These are phyloP conservation scores for Saksenaea oblongispora DNA, from an alignment of 371 early-diverging fungal genomes.

Conservation along the genomic window DNA sequence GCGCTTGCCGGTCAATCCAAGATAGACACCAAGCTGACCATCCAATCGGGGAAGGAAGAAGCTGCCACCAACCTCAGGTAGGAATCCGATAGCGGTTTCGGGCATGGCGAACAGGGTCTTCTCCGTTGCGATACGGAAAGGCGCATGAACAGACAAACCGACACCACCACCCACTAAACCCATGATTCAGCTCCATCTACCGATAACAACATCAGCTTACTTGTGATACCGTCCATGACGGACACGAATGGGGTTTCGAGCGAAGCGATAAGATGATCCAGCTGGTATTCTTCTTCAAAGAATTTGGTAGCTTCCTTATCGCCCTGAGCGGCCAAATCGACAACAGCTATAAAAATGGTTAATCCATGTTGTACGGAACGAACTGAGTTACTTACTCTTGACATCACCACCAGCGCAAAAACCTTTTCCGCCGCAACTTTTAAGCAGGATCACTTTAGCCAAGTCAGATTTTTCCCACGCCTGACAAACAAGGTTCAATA, in stretches of 20 bases:
- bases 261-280: conserved; percentile 92
- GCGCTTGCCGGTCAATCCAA: conserved; percentile 89
- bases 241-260: conserved; percentile 85
- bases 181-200: neutral
- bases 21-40: conserved; percentile 89
- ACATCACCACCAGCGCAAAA: conserved; percentile 99
- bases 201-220: conserved; percentile 45
- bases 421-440: conserved; percentile 74
- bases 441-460: conserved; percentile 85
- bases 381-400: conserved; percentile 51
- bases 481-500: conserved; percentile 37
- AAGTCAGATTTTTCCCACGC: conserved; percentile 90
- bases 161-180: conserved; percentile 94
- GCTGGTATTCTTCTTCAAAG: conserved; percentile 90
- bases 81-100: conserved; percentile 93
- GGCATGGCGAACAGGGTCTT: conserved; percentile 95
- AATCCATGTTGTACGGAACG: neutral
- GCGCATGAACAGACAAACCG: conserved; percentile 93
- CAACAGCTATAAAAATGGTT: conserved; percentile 33
- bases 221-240: conserved; percentile 91
- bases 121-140: conserved; percentile 96
- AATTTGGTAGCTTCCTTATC: conserved; percentile 69
- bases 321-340: conserved; percentile 40
- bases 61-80: conserved; percentile 95
- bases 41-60: conserved; percentile 95